Percentiles rank a stretch among this genome's conserved stretches.
Conservation (phyloP, 805 yeast genomes). For the Cyberlindnera maclurae region DNA sequence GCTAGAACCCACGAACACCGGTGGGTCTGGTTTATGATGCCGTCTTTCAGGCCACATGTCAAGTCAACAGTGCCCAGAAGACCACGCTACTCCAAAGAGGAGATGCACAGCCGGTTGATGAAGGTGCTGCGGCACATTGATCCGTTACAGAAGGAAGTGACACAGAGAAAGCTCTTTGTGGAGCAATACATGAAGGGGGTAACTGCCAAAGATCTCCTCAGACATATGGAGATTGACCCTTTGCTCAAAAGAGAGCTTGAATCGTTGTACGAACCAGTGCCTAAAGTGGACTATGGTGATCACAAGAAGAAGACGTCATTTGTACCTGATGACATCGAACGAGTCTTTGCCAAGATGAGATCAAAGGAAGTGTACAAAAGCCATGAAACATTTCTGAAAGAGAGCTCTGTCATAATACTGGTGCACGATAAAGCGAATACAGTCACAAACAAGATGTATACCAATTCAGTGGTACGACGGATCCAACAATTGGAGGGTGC, state of each 20-base stretch:
- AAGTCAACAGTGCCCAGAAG: background rate
- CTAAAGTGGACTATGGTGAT: conserved; percentile 4
- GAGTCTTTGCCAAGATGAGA: conserved; percentile 4
- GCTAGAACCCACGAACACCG: too few species aligned
- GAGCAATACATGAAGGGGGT: conserved; percentile 10
- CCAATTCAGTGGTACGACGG: conserved; percentile 4
- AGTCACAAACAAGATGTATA: conserved; percentile 7
- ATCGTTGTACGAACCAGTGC: conserved; percentile 5
- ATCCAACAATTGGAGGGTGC: background rate
- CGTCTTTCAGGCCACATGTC: background rate
- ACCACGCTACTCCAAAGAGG: background rate
- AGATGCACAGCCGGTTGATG: background rate
- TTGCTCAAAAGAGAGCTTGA: conserved; percentile 9
- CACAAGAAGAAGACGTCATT: conserved; percentile 1
- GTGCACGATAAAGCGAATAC: conserved; percentile 8
- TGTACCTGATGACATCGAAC: conserved; percentile 3
- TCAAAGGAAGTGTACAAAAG: conserved; percentile 3
- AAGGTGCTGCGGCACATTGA: background rate
- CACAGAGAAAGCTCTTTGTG: conserved; percentile 11
- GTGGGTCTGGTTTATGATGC: background rate
- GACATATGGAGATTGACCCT: conserved; percentile 8
- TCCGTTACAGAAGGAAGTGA: conserved; percentile 11
- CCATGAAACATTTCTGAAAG: conserved; percentile 3
- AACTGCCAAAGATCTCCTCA: conserved; percentile 1
- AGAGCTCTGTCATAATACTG: conserved; percentile 6